A percentile compares a stretch with the other conserved stretches of the same genome.
These are phyloP conservation scores for Xerocomellus intermedius DNA, from an alignment of 768 basidiomycete species.

Conservation along the genomic window DNA sequence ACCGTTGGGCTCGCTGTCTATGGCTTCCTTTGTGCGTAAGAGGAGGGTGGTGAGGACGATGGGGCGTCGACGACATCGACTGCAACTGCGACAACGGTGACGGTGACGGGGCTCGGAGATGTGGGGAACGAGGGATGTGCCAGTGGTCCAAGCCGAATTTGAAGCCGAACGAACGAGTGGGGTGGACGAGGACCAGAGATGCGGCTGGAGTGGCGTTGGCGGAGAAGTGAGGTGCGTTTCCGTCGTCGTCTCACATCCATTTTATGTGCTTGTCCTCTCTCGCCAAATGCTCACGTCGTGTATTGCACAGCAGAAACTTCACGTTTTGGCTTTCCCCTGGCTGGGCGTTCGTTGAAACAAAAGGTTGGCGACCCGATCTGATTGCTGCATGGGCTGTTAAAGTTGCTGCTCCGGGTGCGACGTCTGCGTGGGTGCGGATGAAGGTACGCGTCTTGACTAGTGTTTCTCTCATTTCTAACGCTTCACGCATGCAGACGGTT, in stretches of 20 bases:
- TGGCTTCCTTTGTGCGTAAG: slow-evolving; percentile 71
- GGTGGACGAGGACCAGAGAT: slow-evolving; percentile 18
- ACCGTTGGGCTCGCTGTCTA: slow-evolving; percentile 73
- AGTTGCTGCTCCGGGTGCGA: not conserved
- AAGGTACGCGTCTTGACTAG: slow-evolving; percentile 12
- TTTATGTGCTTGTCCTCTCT: not conserved
- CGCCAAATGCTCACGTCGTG: not conserved
- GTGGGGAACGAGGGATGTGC: too few relatives aligned
- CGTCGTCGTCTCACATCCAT: not conserved
- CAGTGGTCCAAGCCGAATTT: slow-evolving; percentile 17
- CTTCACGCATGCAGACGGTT: too few relatives aligned
- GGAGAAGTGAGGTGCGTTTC: slow-evolving; percentile 7
- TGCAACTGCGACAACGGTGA: not conserved
- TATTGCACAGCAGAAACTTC: slow-evolving; percentile 65
- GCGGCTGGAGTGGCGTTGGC: slow-evolving; percentile 12
- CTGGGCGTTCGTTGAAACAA: slow-evolving; percentile 73
- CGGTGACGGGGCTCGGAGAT: too few relatives aligned
- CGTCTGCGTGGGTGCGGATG: slow-evolving; percentile 24
- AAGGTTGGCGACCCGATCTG: slow-evolving; percentile 74
- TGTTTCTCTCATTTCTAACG: too few relatives aligned
- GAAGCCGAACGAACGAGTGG: slow-evolving; percentile 5
- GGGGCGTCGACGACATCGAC: slow-evolving; percentile 6
- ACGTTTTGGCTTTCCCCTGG: slow-evolving; percentile 74
- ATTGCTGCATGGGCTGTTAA: slow-evolving; percentile 52
- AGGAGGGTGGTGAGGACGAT: slow-evolving; percentile 8